Base-by-base conservation (phyloP, 2,329 filamentous ascomycete species). In the Paramyrothecium sp. region DNA sequence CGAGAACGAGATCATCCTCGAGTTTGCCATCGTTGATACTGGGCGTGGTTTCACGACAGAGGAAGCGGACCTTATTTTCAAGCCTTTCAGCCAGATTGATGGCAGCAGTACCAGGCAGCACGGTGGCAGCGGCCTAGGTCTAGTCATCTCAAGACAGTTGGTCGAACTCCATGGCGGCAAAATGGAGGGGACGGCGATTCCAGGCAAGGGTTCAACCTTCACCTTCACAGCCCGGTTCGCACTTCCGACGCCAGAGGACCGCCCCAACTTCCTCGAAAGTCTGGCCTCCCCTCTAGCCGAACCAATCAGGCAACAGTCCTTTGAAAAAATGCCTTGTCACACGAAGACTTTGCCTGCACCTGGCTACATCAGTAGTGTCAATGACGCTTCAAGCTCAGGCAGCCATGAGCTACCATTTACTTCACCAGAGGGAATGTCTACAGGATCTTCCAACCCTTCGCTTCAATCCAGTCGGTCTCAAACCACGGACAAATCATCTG, bases 71-170 rank as follows among this genome's bases (percentile, higher is more conserved):
- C 86, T 93, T 54, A 88, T 99, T 53, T 98, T 99, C 84, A 97
- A 98, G 71, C 89, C 94, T 5, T 99, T 98, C 71, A 97, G 94
- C 68, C 95, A 99, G 70, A 94, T 98, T 57, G 94, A 97, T 67
- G 91, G 91, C 54, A 95, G 90, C 73, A 97, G 90, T 70, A 96
- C 92, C n/a, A 86, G 93, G 54, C 92, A 97, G 64, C 92, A 98
- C 69, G 93, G 94, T 17, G 95, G 95, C 19, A 98, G 93, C 65
- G 95, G 95, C 0, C 81, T 99, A 20, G 94, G 95, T 0, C 81
- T 99, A 20, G 95, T 97, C 53, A 92, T 99, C 58, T 98, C 95
- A 1, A 89, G 93, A 65, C 94, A 98, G 69, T 85, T 99, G 49
- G 92, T 96, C n/a, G 93, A 98, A 72, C 86, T 98, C 56, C 95